Percentiles rank a stretch among this genome's conserved stretches.
phyloP scores from a whole-genome alignment of 768 basidiomycete species.

The Pulveroboletus sp. region DNA sequence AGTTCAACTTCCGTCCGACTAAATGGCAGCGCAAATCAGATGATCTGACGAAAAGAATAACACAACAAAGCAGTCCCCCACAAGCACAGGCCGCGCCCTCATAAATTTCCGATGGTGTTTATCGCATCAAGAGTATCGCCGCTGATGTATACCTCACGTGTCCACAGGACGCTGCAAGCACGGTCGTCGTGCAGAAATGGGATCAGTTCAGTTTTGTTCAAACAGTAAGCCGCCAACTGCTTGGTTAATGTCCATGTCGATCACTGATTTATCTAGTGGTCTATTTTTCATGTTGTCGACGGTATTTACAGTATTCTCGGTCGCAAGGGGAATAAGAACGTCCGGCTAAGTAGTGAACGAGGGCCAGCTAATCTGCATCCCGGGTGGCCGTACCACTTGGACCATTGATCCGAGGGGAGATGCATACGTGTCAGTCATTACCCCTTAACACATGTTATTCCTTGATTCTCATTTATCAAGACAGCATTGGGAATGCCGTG shows the following conservation, averaged over 20 bases:
- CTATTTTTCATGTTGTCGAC: neutral
- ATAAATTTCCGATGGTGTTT: neutral
- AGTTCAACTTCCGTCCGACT: neutral
- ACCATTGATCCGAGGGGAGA: neutral
- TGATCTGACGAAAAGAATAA: neutral
- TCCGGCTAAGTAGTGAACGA: neutral
- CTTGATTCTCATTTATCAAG: neutral
- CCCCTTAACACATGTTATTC: neutral
- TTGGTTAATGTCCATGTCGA: neutral
- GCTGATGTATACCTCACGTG: neutral
- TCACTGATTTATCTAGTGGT: neutral
- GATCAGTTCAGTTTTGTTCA: neutral
- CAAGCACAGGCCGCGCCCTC: neutral
- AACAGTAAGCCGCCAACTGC: neutral
- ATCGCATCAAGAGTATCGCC: neutral
- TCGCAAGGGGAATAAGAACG: neutral
- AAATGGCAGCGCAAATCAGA: neutral
- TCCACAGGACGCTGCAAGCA: neutral
- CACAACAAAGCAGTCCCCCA: neutral
- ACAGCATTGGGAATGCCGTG: neutral
- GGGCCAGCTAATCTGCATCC: neutral
- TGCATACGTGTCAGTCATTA: neutral
- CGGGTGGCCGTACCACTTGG: neutral
- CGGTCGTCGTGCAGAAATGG: neutral
- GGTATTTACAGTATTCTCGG: neutral